These are phyloP conservation scores for Dictyostelium firmibasis DNA, from an alignment of 78 protist genomes.

Conservation along the genomic window DNA sequence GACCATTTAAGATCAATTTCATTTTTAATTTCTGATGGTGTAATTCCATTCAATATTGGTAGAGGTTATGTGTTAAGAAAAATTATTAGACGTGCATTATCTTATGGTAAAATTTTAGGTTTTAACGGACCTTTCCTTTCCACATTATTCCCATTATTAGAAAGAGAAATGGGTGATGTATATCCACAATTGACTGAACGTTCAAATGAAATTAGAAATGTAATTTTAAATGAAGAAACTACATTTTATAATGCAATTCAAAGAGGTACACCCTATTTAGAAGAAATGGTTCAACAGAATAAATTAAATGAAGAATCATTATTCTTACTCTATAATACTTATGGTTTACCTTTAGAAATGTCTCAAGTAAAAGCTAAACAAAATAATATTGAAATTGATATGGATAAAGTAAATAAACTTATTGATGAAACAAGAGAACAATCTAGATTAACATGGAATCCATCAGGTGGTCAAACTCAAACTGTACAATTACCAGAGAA, in stretches of 20 bases:
- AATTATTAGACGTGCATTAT: slow-evolving; percentile 76
- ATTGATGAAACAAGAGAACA: slow-evolving; percentile 41
- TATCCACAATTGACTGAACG: slow-evolving; percentile 47
- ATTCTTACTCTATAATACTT: slow-evolving; percentile 44
- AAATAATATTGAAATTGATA: background rate
- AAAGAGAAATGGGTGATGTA: slow-evolving; percentile 31
- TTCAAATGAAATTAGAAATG: slow-evolving; percentile 45
- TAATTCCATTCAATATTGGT: slow-evolving; percentile 75
- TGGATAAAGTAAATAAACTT: slow-evolving; percentile 20
- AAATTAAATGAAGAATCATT: background rate
- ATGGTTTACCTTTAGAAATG: slow-evolving; percentile 74
- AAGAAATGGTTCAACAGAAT: background rate
- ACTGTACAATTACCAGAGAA: slow-evolving; percentile 1
- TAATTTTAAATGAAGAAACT: slow-evolving; percentile 49
- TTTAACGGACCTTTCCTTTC: slow-evolving; percentile 52
- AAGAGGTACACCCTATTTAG: slow-evolving; percentile 43
- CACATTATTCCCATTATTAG: slow-evolving; percentile 11
- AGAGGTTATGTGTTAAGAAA: slow-evolving; percentile 86
- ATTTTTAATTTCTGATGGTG: slow-evolving; percentile 82
- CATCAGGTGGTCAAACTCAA: background rate
- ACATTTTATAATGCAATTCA: slow-evolving; percentile 45
- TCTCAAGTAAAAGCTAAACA: slow-evolving; percentile 53
- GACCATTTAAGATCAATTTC: slow-evolving; percentile 83
- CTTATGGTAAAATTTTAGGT: slow-evolving; percentile 48
- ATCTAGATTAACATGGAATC: slow-evolving; percentile 61